Evolutionary conservation across 345 rosid species (phyloP), one percentile per base, ranked within the genome.

Genomic region (Bruguiera parviflora): DNA sequence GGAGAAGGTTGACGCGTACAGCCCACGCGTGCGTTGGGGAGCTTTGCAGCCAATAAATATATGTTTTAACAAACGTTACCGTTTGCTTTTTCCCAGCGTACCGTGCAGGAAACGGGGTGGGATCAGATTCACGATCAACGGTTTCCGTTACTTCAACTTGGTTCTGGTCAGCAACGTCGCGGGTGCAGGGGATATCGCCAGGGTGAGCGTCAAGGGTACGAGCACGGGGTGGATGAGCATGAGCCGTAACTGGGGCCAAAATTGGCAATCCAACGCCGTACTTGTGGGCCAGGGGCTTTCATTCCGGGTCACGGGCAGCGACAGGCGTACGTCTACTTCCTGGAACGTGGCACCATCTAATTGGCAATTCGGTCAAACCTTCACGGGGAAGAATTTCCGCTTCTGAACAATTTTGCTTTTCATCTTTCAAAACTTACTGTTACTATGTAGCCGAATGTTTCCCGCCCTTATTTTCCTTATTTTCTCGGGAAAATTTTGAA

Each of bases 211-310:
- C 37, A 88, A 88, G 37, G 90, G 93, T 1, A 58, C 89, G 0
- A 80, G 61, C 6, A 86, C 87, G 5, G 88, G 78, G 19, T 88
- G 93, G 93, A 73, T 83, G 82, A 77, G 67, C 65, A 28, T 88
- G 86, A 84, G 84, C 83, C 73, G 89, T 11, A 88, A 88, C 80
- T 88, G 93, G 93, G 93, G 93, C 1, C 90, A 88, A 62, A 88
- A 88, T 71, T 88, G 93, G 92, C 92, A 86, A 64, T 88, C 92
- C 10, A 86, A 88, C 20, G 66, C 82, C 19, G 80, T 84, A 25
- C 69, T 88, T 52, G 82, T 74, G 32, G 89, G 90, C 8, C 93
- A 88, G 78, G 65, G 87, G 0, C 79, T 85, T 4, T 85, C 89
- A 3, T 85, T 85, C 43, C 72, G 86, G 46, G 86, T 85, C 64